phyloP scores from a whole-genome alignment of 2,329 filamentous ascomycete species.

The Fusarium bulbicola region DNA sequence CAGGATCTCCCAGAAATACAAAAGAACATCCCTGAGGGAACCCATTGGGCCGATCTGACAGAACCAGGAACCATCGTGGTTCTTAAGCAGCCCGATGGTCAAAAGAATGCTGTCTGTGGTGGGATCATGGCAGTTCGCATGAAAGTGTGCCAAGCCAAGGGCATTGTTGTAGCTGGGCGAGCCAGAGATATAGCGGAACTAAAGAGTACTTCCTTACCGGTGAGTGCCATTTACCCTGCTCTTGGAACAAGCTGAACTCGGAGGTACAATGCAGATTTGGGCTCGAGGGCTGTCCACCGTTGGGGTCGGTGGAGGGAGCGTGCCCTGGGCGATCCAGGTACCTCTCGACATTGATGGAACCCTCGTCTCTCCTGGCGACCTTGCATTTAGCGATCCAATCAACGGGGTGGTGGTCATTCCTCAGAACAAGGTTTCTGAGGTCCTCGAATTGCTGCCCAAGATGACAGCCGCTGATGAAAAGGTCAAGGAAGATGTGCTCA shows the following conservation, averaged over 20 bases:
- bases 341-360: conserved; percentile 55
- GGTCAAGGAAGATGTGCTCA: conserved; percentile 71
- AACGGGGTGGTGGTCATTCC: conserved; percentile 78
- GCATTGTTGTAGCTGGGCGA: conserved; percentile 73
- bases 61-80: conserved; percentile 69
- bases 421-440: conserved; percentile 63
- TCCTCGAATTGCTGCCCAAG: conserved; percentile 67
- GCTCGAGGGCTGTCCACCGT: conserved; percentile 65
- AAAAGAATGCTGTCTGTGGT: conserved; percentile 77
- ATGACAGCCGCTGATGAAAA: conserved; percentile 63
- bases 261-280: conserved; percentile 57
- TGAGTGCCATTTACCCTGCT: conserved; percentile 48
- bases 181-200: conserved; percentile 73
- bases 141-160: conserved; percentile 67
- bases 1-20: conserved; percentile 44
- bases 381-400: conserved; percentile 74
- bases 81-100: conserved; percentile 70
- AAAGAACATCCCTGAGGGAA: conserved; percentile 64
- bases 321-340: conserved; percentile 63
- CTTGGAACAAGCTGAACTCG: conserved; percentile 25
- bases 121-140: conserved; percentile 80
- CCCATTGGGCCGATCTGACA: conserved; percentile 75
- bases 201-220: conserved; percentile 62
- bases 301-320: conserved; percentile 64
- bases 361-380: conserved; percentile 64